Evolutionary conservation across 2,329 filamentous ascomycete species (phyloP), one percentile per base, ranked within the genome.

Genomic region (Cercospora sp.): DNA sequence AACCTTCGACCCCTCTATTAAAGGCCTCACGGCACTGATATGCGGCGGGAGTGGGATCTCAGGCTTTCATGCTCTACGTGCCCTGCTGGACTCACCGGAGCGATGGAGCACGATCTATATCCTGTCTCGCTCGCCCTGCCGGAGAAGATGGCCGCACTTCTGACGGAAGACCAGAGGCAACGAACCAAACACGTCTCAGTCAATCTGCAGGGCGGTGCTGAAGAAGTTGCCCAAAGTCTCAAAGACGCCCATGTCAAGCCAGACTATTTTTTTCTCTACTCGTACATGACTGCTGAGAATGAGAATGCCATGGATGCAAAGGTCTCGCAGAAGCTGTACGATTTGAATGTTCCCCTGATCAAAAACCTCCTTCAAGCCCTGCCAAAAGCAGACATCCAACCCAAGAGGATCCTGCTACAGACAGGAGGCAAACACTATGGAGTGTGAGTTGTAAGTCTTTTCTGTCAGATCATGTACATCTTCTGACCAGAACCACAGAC

Each of bases 1-100:
- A 0, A 78, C 79, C 26, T 83, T 80, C 66, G 76, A 80, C 16
- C 70, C 77, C 3, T 74, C 76, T 0, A 66, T 80, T 60, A 79
- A 80, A 66, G 78, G 76, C 6, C 77, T 85, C 30, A 83, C 81
- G 0, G 83, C 83, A 3, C 80, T 85, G 36, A 79, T 85, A 30
- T 83, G 81, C 0, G 83, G 84, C 3, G 81, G 82, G 39, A 85
- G 83, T 76, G 84, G 83, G 2, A 82, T 85, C 16, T 83, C 82
- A 0, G 83, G 83, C 1, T 79, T 82, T 64, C 79, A 83, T 72
- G 83, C 84, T 76, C 73, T 85, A 23, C 80, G 80, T 7, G 82
- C 81, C 0, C 78, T 85, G 1, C 75, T 78, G 5, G 77, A 83
- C 31, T 75, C 78, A 8, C 81, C 82, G 0, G 67, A 80, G 33